These are phyloP conservation scores for Coccomyxa sp. DNA, from an alignment of 139 green algal genomes.

Conservation along the genomic window DNA sequence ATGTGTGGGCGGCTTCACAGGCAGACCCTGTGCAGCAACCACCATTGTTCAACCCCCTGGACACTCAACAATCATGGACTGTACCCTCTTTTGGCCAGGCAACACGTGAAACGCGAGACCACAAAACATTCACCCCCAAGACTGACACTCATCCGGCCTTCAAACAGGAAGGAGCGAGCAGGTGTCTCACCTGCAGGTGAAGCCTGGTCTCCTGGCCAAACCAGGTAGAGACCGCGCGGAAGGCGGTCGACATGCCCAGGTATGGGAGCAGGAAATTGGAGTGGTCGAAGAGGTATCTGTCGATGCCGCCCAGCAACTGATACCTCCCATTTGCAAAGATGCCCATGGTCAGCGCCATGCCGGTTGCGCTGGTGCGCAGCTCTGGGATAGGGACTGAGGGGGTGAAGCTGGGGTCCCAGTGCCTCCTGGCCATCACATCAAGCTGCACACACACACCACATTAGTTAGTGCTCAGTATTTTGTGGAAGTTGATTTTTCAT, in stretches of 20 bases:
- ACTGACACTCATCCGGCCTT: neutral
- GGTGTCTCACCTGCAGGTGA: constrained; percentile 20
- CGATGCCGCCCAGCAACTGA: constrained; percentile 86
- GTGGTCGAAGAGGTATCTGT: constrained; percentile 83
- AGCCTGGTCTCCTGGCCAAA: constrained; percentile 35
- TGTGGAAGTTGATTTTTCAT: too few species aligned
- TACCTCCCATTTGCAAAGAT: constrained; percentile 86
- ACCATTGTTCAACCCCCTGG: too few species aligned
- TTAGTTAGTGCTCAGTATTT: neutral
- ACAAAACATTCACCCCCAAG: too few species aligned
- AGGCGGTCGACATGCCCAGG: constrained; percentile 32
- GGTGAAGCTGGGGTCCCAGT: constrained; percentile 55
- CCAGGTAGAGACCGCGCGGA: constrained; percentile 27
- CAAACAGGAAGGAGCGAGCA: neutral
- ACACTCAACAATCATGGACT: neutral
- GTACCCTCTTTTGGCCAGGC: neutral
- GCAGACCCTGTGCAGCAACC: neutral
- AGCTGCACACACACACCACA: constrained; percentile 23
- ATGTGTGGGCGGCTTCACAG: neutral
- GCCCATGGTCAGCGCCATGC: constrained; percentile 75
- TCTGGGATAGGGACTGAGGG: constrained; percentile 73
- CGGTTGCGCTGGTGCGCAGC: constrained; percentile 50
- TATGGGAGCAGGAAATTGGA: constrained; percentile 73
- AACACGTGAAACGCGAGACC: neutral
- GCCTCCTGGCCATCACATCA: constrained; percentile 26